Base-by-base conservation (phyloP, 495 filamentous ascomycete genomes). In the Tuber umbilicatum region DNA sequence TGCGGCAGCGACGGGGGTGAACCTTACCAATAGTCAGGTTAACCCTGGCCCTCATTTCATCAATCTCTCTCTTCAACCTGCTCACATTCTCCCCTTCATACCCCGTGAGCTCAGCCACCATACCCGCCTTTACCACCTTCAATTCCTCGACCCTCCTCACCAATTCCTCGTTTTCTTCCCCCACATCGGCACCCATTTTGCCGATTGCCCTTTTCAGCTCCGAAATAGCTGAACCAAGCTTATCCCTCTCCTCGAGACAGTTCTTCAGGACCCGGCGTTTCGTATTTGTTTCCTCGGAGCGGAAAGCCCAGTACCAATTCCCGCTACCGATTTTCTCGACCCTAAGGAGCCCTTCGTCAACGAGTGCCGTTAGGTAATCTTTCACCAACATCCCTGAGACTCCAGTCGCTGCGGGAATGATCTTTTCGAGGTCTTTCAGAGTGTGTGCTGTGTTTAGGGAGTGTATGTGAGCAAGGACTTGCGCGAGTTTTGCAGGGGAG, bases 231-330 rank as follows among this genome's bases (percentile, higher is more conserved):
- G 68, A 76, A 9, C 70, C 71, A 27, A 86, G 80, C 76, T 87
- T 89, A 73, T 93, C 91, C 71, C 84, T 83, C 60, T 84, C 85
- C 64, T 89, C 82, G 12, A 35, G 55, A 64, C 55, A 35, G 71
- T 85, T 84, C 64, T 82, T 84, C 70, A 91, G 79, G 67, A 84
- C 80, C 19, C 76, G 81, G 73, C 89, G 86, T 73, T 85, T 86
- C 23, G 82, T 82, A 60, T 86, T 86, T 82, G 87, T 89, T 75
- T 89, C 89, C 50, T 92, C 91, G 70, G 85, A 88, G 42, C 83
- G 82, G 81, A 94, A 94, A 75, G 85, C 87, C 91, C 91, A 94
- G 84, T 92, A 93, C 91, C 91, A 94, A 81, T 93, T 93, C 23
- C 89, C 90, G 73, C 86, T 91, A 73, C 91, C 91, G 79, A 94